Evolutionary conservation across 2,329 filamentous ascomycete species (phyloP).

Genomic region (Cladosporium sp.): DNA sequence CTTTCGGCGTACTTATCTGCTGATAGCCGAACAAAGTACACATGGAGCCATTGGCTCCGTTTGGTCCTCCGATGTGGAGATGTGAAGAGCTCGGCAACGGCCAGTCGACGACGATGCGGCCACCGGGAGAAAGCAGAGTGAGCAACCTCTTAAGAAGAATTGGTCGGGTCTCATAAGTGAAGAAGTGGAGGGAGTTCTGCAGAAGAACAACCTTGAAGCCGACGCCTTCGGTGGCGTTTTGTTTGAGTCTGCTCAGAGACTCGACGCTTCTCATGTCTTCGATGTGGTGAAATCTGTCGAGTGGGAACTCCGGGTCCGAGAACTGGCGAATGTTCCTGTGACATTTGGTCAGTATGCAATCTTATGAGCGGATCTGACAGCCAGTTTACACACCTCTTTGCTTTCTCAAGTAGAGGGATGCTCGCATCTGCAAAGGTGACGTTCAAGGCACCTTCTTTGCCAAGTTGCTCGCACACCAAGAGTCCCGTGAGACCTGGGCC

Average conservation of each 20-base stretch:
- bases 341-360: neutral
- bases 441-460: neutral
- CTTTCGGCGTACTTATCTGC: neutral
- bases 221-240: neutral
- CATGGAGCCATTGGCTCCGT: neutral
- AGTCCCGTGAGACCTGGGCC: slow-evolving; percentile 48
- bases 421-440: neutral
- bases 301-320: neutral
- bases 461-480: neutral
- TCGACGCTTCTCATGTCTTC: neutral
- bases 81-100: neutral
- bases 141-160: slow-evolving; percentile 18
- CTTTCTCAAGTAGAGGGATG: neutral
- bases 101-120: neutral
- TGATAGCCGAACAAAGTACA: neutral
- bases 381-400: neutral
- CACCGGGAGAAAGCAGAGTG: neutral
- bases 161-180: neutral
- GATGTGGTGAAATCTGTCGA: neutral
- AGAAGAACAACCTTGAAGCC: neutral
- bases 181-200: neutral
- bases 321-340: neutral
- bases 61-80: neutral
- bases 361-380: neutral
- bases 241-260: neutral